Evolutionary conservation across 495 filamentous ascomycete genomes (phyloP).

Genomic region (Neurospora hispaniola): DNA sequence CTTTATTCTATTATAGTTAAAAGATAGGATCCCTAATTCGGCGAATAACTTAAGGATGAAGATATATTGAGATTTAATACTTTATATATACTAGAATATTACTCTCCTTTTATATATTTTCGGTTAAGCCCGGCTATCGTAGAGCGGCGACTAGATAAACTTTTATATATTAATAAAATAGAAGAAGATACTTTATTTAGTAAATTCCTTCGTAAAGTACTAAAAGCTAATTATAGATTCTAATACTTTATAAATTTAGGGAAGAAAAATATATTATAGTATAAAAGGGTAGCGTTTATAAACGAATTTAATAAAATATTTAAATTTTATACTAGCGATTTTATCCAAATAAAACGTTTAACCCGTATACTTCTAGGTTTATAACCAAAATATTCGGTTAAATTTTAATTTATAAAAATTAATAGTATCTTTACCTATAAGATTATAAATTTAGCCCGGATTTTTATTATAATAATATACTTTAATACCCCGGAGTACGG

Average conservation of each 20-base stretch:
- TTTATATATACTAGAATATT: neutral
- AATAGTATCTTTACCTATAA: neutral
- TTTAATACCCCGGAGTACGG: neutral
- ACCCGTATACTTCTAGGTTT: neutral
- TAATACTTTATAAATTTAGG: neutral
- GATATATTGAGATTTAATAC: neutral
- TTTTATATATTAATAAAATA: neutral
- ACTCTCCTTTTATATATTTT: neutral
- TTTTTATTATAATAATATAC: neutral
- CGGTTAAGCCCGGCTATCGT: neutral
- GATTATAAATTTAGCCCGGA: neutral
- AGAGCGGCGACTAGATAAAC: neutral
- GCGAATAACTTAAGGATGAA: neutral
- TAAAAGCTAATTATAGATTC: neutral
- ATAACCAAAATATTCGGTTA: neutral
- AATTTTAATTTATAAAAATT: neutral
- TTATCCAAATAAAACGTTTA: neutral
- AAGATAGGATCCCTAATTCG: neutral
- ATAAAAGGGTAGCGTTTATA: neutral
- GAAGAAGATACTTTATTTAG: neutral
- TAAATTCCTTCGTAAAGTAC: neutral
- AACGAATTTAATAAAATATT: neutral
- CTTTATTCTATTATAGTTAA: neutral
- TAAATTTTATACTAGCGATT: neutral
- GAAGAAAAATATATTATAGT: neutral